Conservation (phyloP, 2,329 filamentous ascomycete genomes). For the Stylonectria norvegica region DNA sequence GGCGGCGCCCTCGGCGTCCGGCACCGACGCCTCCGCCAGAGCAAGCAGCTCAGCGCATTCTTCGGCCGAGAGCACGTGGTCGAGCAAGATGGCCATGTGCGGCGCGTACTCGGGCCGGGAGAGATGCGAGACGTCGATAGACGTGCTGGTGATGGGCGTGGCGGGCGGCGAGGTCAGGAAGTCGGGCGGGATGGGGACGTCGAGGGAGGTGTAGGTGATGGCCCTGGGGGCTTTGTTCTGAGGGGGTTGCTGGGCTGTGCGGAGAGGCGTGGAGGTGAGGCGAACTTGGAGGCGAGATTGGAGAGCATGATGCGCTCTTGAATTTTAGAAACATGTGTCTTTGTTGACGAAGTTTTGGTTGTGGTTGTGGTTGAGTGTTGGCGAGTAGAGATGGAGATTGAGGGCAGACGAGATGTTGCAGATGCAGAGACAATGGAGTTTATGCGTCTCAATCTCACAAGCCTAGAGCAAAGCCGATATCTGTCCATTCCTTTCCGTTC, state of each 20-base stretch:
- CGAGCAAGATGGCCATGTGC: conserved; percentile 56
- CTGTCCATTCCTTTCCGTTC: too few relatives aligned
- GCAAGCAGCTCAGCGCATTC: conserved; percentile 59
- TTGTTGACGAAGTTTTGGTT: too few relatives aligned
- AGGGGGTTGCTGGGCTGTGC: conserved; percentile 3
- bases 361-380: too few relatives aligned
- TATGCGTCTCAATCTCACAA: too few relatives aligned
- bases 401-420: too few relatives aligned
- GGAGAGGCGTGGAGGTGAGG: conserved; percentile 9
- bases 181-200: conserved; percentile 36
- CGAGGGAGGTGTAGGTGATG: conserved; percentile 29
- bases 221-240: conserved; percentile 2
- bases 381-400: too few relatives aligned
- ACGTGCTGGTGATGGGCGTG: conserved; percentile 38
- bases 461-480: too few relatives aligned
- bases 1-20: conserved; percentile 19
- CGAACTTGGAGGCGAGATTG: conserved; percentile 21
- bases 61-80: conserved; percentile 49
- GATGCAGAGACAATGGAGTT: too few relatives aligned
- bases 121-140: conserved; percentile 51
- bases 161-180: conserved; percentile 44
- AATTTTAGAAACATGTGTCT: too few relatives aligned
- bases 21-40: conserved; percentile 52
- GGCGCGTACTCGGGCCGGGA: conserved; percentile 49
- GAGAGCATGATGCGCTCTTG: too few relatives aligned